Base-by-base conservation (phyloP, 441 rosid species). In the Populus trichocarpa region DNA sequence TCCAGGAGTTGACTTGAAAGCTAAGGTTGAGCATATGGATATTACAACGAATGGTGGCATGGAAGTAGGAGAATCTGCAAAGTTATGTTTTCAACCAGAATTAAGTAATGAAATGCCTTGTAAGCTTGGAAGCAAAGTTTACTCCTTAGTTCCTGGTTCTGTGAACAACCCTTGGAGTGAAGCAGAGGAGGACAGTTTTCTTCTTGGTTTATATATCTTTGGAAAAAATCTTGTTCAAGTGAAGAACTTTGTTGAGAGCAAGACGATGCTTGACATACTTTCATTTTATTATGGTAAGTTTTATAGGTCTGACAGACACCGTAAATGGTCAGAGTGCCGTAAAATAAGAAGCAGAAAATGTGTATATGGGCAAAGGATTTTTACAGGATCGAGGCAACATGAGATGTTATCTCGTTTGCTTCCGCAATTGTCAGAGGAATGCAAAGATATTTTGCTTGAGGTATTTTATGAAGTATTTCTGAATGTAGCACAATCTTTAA, bases 141-240 rank as follows among this genome's bases (percentile, higher is more conserved):
- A 76, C 70, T 78, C 25, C 75, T 83, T 88, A 36, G 88, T 90
- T 79, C 96, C 98, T 59, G 95, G 90, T 71, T 81, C 84, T 69
- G 36, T 78, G 36, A 82, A 87, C 53, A 86, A 86, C 65, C 57
- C 85, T 65, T 94, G 96, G 96, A 80, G 67, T 75, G 86, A 81
- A 66, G 32, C 80, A 26, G 95, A 94, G 81, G 83, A 69, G 46
- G 84, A 83, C 38, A 78, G 85, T 83, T 91, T 94, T 85, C 88
- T 92, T 75, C 97, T 94, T 33, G 86, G 90, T 71, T 83, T 90
- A 67, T 90, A 88, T 74, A 85, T 87, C 73, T 90, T 90, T 32
- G 91, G 91, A 50, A 90, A 88, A 82, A 83, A 87, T 81, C 85
- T 90, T 80, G 81, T 82, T 77, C 86, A 70, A 74, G 86, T 88